A percentile compares a stretch with the other conserved stretches of the same genome.
These are phyloP conservation scores for Pyrenochaeta sp. DNA, from an alignment of 2,329 filamentous ascomycete genomes.

Conservation along the genomic window DNA sequence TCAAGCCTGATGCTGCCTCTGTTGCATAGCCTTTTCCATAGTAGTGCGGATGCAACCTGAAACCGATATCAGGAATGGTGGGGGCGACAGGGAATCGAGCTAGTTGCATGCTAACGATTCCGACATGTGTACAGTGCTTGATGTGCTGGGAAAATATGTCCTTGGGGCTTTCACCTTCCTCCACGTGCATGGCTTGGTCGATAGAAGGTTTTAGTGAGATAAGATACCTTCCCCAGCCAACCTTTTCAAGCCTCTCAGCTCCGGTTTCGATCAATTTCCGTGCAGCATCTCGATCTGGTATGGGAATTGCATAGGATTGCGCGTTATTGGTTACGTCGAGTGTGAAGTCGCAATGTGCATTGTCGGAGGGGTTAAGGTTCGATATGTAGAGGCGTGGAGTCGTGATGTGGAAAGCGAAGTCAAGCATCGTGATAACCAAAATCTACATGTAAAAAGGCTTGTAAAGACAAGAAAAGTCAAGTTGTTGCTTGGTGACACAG, in stretches of 20 bases:
- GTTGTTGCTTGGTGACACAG: not conserved
- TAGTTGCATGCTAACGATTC: constrained; percentile 33
- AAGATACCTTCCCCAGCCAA: constrained; percentile 41
- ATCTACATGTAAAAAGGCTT: not conserved
- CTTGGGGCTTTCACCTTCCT: not conserved
- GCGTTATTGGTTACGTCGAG: constrained; percentile 15
- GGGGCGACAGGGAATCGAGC: constrained; percentile 26
- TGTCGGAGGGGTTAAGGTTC: constrained; percentile 21
- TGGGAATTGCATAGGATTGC: not conserved
- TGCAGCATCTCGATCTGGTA: constrained; percentile 15
- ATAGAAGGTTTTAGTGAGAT: constrained; percentile 25
- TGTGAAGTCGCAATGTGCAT: constrained; percentile 23
- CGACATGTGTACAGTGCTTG: constrained; percentile 4
- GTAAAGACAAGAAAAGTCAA: not conserved
- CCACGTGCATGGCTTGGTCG: not conserved
- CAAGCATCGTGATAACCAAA: constrained; percentile 53
- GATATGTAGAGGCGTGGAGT: constrained; percentile 54
- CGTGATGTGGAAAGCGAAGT: constrained; percentile 71
- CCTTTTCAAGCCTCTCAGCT: constrained; percentile 20
- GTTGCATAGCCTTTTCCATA: constrained; percentile 30
- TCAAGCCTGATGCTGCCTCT: constrained; percentile 22
- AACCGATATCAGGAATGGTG: constrained; percentile 32
- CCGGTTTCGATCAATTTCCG: constrained; percentile 19
- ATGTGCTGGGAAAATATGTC: not conserved
- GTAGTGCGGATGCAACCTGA: constrained; percentile 13